Conservation (phyloP, 257 asterid species). For the Fraxinus cuspidata region DNA sequence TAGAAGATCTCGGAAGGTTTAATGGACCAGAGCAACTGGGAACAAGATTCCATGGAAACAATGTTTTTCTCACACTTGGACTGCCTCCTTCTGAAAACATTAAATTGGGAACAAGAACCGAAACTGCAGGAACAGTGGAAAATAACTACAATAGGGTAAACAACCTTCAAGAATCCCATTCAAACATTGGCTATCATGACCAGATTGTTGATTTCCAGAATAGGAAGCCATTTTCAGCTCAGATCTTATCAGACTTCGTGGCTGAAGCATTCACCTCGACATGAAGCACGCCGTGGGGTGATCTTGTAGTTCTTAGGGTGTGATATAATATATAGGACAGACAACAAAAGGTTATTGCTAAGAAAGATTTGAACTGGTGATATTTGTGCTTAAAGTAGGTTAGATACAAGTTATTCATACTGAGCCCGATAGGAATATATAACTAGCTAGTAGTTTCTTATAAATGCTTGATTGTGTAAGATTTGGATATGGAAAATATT, state of each 20-base stretch:
- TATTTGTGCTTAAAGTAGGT: not conserved
- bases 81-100: slow-evolving; percentile 54
- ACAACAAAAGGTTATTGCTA: not conserved
- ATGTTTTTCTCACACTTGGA: slow-evolving; percentile 45
- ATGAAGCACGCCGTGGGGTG: not conserved
- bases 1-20: slow-evolving; percentile 26
- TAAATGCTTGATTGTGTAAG: not conserved
- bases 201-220: slow-evolving; percentile 51
- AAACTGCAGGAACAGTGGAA: slow-evolving; percentile 29
- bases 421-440: not conserved
- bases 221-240: slow-evolving; percentile 55
- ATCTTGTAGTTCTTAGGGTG: not conserved
- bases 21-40: slow-evolving; percentile 19
- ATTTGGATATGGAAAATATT: not conserved
- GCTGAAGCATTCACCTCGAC: slow-evolving; percentile 32
- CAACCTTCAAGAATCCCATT: slow-evolving; percentile 33
- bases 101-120: slow-evolving; percentile 39
- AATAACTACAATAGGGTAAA: slow-evolving; percentile 22
- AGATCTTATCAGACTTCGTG: slow-evolving; percentile 59
- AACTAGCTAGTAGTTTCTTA: not conserved
- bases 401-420: not conserved
- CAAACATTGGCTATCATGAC: slow-evolving; percentile 40
- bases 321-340: not conserved
- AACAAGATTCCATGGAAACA: slow-evolving; percentile 31
- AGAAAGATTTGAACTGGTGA: not conserved